phyloP scores from a whole-genome alignment of 2,329 filamentous ascomycete genomes.

The Teratosphaeria pseudoeucalypti region DNA sequence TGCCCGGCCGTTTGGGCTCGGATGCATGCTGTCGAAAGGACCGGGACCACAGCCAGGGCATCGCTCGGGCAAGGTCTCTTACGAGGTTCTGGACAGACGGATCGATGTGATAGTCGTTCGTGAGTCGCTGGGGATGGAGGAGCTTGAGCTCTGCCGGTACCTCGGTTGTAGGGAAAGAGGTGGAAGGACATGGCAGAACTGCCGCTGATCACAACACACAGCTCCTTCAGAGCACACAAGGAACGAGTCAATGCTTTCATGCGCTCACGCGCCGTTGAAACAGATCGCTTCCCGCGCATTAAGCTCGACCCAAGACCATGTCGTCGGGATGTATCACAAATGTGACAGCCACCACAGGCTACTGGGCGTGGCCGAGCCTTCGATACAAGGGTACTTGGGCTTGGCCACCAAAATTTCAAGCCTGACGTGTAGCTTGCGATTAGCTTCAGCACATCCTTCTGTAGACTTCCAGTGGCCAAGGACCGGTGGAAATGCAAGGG shows the following conservation, averaged over 20 bases:
- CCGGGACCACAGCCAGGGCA: not conserved
- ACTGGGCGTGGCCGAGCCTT: not conserved
- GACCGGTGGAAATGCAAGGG: not conserved
- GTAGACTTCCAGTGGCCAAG: not conserved
- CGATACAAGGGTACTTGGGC: not conserved
- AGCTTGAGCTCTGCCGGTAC: not conserved
- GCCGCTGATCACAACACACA: not conserved
- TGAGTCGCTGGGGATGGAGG: not conserved
- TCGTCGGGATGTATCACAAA: not conserved
- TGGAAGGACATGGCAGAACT: not conserved
- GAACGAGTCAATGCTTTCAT: not conserved
- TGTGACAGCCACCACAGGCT: not conserved
- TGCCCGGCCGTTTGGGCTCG: not conserved
- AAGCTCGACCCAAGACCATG: not conserved
- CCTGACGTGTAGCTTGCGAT: not conserved
- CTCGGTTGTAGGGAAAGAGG: not conserved
- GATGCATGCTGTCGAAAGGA: not conserved
- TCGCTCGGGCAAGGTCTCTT: not conserved
- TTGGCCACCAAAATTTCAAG: not conserved
- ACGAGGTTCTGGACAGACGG: not conserved
- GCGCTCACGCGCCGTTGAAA: not conserved
- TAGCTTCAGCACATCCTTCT: not conserved
- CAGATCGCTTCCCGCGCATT: not conserved
- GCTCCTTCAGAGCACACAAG: not conserved
- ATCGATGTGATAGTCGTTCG: not conserved